Evolutionary conservation across 805 yeast species (phyloP).

Genomic region (Vanderwaltozyma polyspora): DNA sequence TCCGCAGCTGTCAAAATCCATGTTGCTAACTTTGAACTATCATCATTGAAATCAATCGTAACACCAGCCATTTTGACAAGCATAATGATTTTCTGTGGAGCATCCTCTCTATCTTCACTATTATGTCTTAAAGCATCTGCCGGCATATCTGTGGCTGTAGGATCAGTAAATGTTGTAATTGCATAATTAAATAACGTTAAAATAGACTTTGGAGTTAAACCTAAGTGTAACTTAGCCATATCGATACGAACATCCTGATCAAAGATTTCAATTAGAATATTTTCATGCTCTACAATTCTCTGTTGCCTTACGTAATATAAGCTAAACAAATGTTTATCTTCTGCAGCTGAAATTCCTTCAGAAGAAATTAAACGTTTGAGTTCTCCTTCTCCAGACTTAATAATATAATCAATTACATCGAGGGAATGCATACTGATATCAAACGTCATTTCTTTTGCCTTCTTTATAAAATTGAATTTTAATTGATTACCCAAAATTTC

Average conservation of each 20-base stretch:
- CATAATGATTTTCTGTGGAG: conserved; percentile 69
- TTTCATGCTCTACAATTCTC: conserved; percentile 45
- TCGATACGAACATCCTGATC: conserved; percentile 67
- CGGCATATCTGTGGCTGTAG: conserved; percentile 53
- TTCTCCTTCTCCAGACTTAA: conserved; percentile 46
- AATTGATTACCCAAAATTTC: conserved; percentile 63
- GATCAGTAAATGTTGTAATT: conserved; percentile 80
- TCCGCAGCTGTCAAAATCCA: conserved; percentile 63
- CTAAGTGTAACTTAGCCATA: conserved; percentile 68
- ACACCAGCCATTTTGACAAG: conserved; percentile 61
- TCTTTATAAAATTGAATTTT: conserved; percentile 46
- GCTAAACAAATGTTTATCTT: conserved; percentile 41
- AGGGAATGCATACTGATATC: conserved; percentile 55
- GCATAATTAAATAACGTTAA: conserved; percentile 71
- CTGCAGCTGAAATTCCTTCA: conserved; percentile 7
- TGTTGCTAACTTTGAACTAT: conserved; percentile 71
- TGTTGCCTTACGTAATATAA: conserved; percentile 48
- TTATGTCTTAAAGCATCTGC: conserved; percentile 65
- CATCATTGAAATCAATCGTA: conserved; percentile 68
- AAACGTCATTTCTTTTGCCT: conserved; percentile 51
- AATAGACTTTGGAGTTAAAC: conserved; percentile 65
- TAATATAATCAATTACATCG: conserved; percentile 65
- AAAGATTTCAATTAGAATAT: conserved; percentile 46
- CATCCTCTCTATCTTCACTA: conserved; percentile 40
- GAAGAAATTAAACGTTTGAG: conserved; percentile 64